These are phyloP conservation scores for Adenanthera pavonina DNA, from an alignment of 306 rosid species.

Conservation along the genomic window DNA sequence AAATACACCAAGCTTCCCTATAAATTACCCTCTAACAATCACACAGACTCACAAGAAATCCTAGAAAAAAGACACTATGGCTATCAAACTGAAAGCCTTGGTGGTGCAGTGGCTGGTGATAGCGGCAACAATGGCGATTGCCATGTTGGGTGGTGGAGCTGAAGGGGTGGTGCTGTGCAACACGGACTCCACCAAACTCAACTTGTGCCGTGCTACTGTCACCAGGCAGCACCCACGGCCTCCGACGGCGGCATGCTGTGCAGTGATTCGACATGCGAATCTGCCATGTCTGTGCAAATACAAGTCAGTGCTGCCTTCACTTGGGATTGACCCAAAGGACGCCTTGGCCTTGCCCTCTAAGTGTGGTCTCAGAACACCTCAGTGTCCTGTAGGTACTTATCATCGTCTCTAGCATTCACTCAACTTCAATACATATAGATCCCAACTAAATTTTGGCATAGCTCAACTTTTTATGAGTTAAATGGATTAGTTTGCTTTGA, in stretches of 20 bases:
- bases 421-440: neutral
- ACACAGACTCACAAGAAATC: too few species aligned
- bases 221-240: neutral
- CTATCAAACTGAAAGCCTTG: too few species aligned
- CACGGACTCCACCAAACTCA: conserved; percentile 2
- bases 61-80: too few species aligned
- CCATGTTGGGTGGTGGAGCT: neutral
- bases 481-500: too few species aligned
- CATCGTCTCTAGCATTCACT: neutral
- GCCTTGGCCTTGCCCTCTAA: neutral
- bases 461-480: too few species aligned
- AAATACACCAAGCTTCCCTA: too few species aligned
- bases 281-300: neutral
- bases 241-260: neutral
- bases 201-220: neutral
- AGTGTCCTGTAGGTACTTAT: conserved; percentile 3
- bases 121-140: too few species aligned
- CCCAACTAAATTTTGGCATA: too few species aligned
- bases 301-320: neutral
- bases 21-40: too few species aligned
- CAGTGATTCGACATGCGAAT: neutral
- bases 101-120: too few species aligned
- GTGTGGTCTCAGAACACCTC: neutral
- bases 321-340: conserved; percentile 1
- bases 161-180: neutral